phyloP scores from a whole-genome alignment of 148 eudicot species.

The Camellia sinensis region DNA sequence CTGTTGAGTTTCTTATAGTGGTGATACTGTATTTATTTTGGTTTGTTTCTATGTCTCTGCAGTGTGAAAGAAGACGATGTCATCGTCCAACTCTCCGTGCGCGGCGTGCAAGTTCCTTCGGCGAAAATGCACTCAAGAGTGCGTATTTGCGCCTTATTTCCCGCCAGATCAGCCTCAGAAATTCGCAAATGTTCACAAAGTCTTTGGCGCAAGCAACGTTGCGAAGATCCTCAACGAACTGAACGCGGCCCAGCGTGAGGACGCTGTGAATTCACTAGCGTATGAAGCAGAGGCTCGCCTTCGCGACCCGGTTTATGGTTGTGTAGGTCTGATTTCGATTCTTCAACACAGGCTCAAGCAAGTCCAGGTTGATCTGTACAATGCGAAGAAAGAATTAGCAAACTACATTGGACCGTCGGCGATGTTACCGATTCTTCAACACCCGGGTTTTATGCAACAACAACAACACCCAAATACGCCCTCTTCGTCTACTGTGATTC shows the following conservation, averaged over 20 bases:
- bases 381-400: slow-evolving; percentile 62
- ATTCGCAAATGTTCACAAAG: slow-evolving; percentile 76
- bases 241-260: slow-evolving; percentile 48
- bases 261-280: slow-evolving; percentile 73
- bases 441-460: slow-evolving; percentile 26
- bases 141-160: slow-evolving; percentile 84
- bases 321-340: slow-evolving; percentile 69
- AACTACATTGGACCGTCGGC: slow-evolving; percentile 59
- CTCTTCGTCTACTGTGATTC: slow-evolving; percentile 22
- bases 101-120: slow-evolving; percentile 86
- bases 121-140: slow-evolving; percentile 78
- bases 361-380: slow-evolving; percentile 40
- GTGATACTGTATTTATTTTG: background rate
- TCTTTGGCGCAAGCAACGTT: slow-evolving; percentile 82
- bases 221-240: slow-evolving; percentile 71
- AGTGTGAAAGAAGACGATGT: slow-evolving; percentile 28
- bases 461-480: slow-evolving; percentile 18
- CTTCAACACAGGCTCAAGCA: slow-evolving; percentile 67
- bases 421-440: slow-evolving; percentile 42
- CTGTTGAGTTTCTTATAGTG: background rate
- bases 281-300: slow-evolving; percentile 76
- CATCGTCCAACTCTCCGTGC: slow-evolving; percentile 80
- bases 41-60: background rate
- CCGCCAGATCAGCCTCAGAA: slow-evolving; percentile 81
- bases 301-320: slow-evolving; percentile 78